phyloP scores from a whole-genome alignment of 2,329 filamentous ascomycete genomes.

The Aspergillus ibericus region DNA sequence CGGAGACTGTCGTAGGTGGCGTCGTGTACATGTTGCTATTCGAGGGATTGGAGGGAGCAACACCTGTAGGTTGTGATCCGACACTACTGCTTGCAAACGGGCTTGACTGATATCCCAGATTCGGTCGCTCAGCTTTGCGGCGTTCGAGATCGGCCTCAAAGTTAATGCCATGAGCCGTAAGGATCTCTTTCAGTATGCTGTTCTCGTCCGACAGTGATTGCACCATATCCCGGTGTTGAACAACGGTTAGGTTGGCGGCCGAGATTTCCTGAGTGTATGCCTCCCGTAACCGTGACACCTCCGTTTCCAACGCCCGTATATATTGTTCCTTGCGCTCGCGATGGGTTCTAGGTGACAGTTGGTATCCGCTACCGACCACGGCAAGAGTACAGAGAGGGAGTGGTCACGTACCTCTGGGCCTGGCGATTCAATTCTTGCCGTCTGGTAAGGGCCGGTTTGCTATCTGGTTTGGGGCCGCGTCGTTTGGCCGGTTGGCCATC shows the following conservation, averaged over 20 bases:
- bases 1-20: constrained; percentile 32
- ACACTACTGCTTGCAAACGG: constrained; percentile 45
- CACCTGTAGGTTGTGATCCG: constrained; percentile 31
- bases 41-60: constrained; percentile 25
- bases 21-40: constrained; percentile 30
- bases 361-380: constrained; percentile 16
- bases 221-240: constrained; percentile 73
- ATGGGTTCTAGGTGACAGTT: constrained; percentile 67
- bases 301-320: constrained; percentile 88
- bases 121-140: constrained; percentile 35
- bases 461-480: constrained; percentile 92
- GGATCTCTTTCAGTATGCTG: constrained; percentile 65
- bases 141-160: constrained; percentile 52
- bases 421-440: constrained; percentile 93
- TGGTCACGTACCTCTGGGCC: constrained; percentile 72
- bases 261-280: constrained; percentile 66
- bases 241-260: constrained; percentile 44
- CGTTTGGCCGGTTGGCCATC: constrained; percentile 86
- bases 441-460: constrained; percentile 87
- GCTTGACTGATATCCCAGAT: constrained; percentile 35
- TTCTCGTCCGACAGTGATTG: constrained; percentile 77
- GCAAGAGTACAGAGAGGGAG: not conserved
- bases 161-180: constrained; percentile 59
- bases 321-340: constrained; percentile 96
- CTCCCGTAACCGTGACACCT: constrained; percentile 85